Evolutionary conservation across 148 eudicot genomes (phyloP).

Genomic region (Chenopodium quinoa): DNA sequence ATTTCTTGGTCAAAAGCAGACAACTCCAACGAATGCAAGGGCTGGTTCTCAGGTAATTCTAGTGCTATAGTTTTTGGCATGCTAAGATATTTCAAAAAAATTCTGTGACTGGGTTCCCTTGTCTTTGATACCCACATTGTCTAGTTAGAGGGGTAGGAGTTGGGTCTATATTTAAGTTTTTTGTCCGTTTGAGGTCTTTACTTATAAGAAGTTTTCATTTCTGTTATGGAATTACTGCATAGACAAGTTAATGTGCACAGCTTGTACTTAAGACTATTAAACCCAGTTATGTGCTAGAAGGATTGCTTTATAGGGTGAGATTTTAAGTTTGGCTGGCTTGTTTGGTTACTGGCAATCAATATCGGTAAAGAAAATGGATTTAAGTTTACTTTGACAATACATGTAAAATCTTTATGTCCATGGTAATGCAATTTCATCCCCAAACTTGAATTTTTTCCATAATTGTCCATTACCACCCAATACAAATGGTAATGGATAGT

Average conservation of each 20-base stretch:
- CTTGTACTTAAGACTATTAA: not conserved
- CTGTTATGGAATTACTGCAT: not conserved
- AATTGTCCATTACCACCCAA: too few species aligned
- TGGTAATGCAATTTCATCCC: too few species aligned
- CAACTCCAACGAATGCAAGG: constrained; percentile 56
- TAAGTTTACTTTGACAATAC: too few species aligned
- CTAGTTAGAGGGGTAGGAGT: not conserved
- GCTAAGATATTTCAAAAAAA: not conserved
- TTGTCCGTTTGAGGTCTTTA: not conserved
- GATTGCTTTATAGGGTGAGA: not conserved
- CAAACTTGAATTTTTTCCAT: too few species aligned
- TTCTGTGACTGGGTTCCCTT: not conserved
- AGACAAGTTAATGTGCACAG: not conserved
- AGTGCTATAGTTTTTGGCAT: constrained; percentile 4
- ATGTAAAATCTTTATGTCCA: too few species aligned
- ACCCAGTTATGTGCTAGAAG: too few species aligned
- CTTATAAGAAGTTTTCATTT: not conserved
- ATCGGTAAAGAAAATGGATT: too few species aligned
- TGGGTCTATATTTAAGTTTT: not conserved
- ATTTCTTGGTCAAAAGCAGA: constrained; percentile 73
- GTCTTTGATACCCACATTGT: not conserved
- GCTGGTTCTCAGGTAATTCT: constrained; percentile 78
- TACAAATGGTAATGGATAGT: too few species aligned
- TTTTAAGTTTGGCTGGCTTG: not conserved
- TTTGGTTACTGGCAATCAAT: too few species aligned